Conservation (phyloP, 2,329 filamentous ascomycete genomes). For the Cordyceps pruinosa region DNA sequence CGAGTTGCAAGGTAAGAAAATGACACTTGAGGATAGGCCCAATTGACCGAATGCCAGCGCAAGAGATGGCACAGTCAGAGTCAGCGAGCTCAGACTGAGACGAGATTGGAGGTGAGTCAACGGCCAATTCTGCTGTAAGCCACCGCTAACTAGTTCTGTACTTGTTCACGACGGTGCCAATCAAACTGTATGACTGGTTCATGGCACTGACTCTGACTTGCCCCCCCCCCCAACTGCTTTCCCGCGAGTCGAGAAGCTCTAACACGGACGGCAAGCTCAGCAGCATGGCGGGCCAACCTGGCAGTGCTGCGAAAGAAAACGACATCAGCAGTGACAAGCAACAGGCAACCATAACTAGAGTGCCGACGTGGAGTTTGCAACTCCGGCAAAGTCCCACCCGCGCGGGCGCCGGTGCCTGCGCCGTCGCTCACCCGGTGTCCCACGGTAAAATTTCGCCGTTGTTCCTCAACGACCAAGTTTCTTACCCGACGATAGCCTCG, state of each 20-base stretch:
- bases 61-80: too few relatives aligned
- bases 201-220: not conserved
- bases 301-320: too few relatives aligned
- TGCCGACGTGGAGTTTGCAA: not conserved
- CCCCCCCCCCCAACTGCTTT: too few relatives aligned
- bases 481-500: not conserved
- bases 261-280: not conserved
- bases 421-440: not conserved
- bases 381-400: not conserved
- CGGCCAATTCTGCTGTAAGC: not conserved
- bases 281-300: not conserved
- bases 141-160: not conserved
- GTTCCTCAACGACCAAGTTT: not conserved
- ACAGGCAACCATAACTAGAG: not conserved
- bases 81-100: too few relatives aligned
- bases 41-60: too few relatives aligned
- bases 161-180: not conserved
- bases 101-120: too few relatives aligned
- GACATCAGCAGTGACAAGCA: too few relatives aligned
- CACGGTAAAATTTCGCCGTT: not conserved
- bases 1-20: not conserved
- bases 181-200: not conserved
- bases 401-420: not conserved
- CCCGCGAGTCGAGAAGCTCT: too few relatives aligned
- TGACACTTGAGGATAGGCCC: too few relatives aligned